Percentiles rank a stretch among this genome's conserved stretches.
These are phyloP conservation scores for Beauveria medogensis DNA, from an alignment of 2,329 filamentous ascomycete species.

Conservation along the genomic window DNA sequence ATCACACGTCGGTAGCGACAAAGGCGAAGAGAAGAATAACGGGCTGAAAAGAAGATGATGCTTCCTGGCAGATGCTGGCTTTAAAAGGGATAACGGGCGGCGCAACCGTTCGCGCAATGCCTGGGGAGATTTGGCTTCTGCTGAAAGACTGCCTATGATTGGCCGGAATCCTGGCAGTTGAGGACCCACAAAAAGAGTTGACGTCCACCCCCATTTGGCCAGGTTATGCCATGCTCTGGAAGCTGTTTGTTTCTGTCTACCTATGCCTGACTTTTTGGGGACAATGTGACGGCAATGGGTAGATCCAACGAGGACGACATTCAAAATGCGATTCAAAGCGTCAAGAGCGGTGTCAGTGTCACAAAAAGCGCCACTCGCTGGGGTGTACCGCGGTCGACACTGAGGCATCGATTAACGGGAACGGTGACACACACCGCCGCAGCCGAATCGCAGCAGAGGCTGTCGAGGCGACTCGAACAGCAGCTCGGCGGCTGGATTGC, in stretches of 20 bases:
- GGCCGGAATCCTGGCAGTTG: background rate
- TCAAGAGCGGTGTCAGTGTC: background rate
- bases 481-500: constrained; percentile 10
- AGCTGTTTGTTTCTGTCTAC: background rate
- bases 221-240: background rate
- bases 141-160: background rate
- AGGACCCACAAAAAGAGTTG: background rate
- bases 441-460: background rate
- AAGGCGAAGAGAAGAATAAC: background rate
- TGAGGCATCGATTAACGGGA: background rate
- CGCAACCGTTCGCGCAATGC: background rate
- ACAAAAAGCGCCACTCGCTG: background rate
- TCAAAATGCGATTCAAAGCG: background rate
- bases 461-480: constrained; percentile 10
- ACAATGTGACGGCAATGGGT: background rate
- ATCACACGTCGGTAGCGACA: background rate
- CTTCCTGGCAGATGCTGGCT: background rate
- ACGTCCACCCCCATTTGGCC: background rate
- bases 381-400: background rate
- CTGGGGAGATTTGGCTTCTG: background rate
- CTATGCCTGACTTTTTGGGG: too few species aligned
- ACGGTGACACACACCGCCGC: background rate
- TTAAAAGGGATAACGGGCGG: background rate
- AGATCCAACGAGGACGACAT: background rate
- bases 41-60: constrained; percentile 1